These are phyloP conservation scores for Sporisorium sorghi DNA, from an alignment of 1,284 basidiomycete species.

Conservation along the genomic window DNA sequence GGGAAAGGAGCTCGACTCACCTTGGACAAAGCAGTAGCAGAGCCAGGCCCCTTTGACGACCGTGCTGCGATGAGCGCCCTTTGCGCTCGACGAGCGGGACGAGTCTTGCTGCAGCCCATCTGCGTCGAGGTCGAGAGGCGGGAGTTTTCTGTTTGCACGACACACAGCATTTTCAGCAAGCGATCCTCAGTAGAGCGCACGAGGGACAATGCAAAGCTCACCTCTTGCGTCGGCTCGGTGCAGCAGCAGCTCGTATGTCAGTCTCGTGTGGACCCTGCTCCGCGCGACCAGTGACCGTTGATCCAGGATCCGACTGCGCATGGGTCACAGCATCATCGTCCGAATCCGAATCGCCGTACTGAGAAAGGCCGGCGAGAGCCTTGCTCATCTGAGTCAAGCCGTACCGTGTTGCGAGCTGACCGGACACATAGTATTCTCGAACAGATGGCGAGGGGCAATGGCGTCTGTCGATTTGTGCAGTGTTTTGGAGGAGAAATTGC, in stretches of 20 bases:
- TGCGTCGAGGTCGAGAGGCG: conserved; percentile 21
- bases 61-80: neutral
- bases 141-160: conserved; percentile 20
- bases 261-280: neutral
- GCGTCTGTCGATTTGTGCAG: conserved; percentile 4
- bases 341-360: conserved; percentile 32
- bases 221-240: conserved; percentile 13
- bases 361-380: conserved; percentile 19
- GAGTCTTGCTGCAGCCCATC: conserved; percentile 12
- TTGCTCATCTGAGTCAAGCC: conserved; percentile 16
- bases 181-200: neutral
- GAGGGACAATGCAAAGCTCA: conserved; percentile 1
- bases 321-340: conserved; percentile 6
- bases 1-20: conserved; percentile 13
- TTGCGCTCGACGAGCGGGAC: neutral
- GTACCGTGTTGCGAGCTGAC: neutral
- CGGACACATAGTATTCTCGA: neutral
- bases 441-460: neutral
- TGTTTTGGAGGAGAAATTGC: neutral
- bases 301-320: no score
- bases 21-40: conserved; percentile 51
- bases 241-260: neutral
- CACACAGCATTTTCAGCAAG: neutral
- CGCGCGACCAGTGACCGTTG: neutral
- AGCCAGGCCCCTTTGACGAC: conserved; percentile 45